Conservation (phyloP, 2,329 filamentous ascomycete genomes). For the Uncinocarpus reesii region DNA sequence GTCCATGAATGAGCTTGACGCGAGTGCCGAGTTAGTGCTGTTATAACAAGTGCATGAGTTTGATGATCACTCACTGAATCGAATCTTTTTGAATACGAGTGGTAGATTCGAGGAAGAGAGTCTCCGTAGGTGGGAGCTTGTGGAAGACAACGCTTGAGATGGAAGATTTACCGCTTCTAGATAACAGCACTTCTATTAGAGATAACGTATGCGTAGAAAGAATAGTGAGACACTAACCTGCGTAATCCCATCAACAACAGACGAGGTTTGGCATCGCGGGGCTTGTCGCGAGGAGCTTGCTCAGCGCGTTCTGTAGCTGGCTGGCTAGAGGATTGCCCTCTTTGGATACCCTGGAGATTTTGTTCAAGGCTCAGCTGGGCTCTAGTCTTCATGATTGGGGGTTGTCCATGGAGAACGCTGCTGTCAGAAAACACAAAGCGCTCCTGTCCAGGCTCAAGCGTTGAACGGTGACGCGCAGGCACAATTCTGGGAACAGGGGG, state of each 20-base stretch:
- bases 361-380: constrained; percentile 31
- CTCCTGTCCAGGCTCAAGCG: constrained; percentile 15
- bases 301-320: constrained; percentile 19
- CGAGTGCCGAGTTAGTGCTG: neutral
- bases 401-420: constrained; percentile 16
- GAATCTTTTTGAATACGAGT: constrained; percentile 88
- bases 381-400: constrained; percentile 21
- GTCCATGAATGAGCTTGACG: constrained; percentile 88
- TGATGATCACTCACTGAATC: constrained; percentile 62
- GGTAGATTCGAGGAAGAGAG: constrained; percentile 88
- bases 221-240: constrained; percentile 51
- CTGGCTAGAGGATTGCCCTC: constrained; percentile 18
- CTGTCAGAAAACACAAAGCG: constrained; percentile 16
- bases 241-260: constrained; percentile 90
- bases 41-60: neutral
- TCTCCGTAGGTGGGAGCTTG: constrained; percentile 92
- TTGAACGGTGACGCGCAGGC: constrained; percentile 8
- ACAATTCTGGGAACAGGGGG: neutral
- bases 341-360: constrained; percentile 27
- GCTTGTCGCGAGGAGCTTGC: constrained; percentile 31
- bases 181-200: constrained; percentile 13
- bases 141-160: constrained; percentile 99
- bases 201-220: neutral
- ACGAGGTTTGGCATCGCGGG: constrained; percentile 61
- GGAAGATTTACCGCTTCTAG: constrained; percentile 91